These are phyloP conservation scores for Phytophthora constricta DNA, from an alignment of 352 stramenopile species.

Conservation along the genomic window DNA sequence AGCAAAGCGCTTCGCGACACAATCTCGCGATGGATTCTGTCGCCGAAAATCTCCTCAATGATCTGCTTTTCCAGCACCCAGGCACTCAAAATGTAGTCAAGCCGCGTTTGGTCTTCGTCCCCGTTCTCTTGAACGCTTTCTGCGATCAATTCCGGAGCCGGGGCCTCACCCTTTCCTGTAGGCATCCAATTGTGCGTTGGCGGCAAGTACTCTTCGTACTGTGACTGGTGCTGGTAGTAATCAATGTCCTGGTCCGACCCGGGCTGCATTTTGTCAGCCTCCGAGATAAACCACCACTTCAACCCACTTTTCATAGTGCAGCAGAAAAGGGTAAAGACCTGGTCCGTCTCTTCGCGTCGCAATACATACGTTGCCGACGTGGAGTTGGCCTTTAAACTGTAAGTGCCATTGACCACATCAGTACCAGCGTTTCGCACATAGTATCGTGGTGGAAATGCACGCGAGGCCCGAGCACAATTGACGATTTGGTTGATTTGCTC, in stretches of 20 bases:
- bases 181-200: constrained; percentile 91
- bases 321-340: constrained; percentile 95
- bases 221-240: constrained; percentile 98
- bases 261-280: constrained; percentile 96
- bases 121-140: constrained; percentile 67
- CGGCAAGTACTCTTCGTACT: constrained; percentile 93
- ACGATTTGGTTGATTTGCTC: constrained; percentile 95
- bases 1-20: constrained; percentile 82
- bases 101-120: constrained; percentile 52
- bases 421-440: constrained; percentile 92
- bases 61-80: constrained; percentile 83
- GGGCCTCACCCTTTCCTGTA: constrained; percentile 73
- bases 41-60: constrained; percentile 88
- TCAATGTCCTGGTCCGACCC: constrained; percentile 98
- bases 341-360: constrained; percentile 68
- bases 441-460: constrained; percentile 89
- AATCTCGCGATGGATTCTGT: constrained; percentile 89
- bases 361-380: constrained; percentile 80
- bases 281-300: constrained; percentile 99
- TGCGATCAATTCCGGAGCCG: constrained; percentile 72
- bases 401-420: constrained; percentile 93
- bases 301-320: constrained; percentile 98
- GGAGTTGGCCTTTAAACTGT: constrained; percentile 81
- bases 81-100: constrained; percentile 77
- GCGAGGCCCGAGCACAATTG: constrained; percentile 78